Percentiles rank a stretch among this genome's conserved stretches.
These are phyloP conservation scores for Corylus americana DNA, from an alignment of 306 rosid species.

Conservation along the genomic window DNA sequence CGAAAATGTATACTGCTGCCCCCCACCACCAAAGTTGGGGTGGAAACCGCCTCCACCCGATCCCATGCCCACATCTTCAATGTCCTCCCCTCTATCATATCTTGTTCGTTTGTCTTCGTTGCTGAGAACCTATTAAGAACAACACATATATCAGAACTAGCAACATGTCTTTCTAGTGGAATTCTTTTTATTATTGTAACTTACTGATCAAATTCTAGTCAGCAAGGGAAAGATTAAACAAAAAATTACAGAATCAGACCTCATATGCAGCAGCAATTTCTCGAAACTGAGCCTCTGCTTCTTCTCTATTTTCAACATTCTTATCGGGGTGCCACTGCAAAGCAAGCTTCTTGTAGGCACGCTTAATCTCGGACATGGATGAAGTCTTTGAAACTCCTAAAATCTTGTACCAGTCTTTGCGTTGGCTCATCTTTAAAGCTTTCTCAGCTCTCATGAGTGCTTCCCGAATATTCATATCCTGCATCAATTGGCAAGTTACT, in stretches of 20 bases:
- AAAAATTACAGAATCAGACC: conserved; percentile 42
- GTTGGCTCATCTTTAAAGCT: conserved; percentile 96
- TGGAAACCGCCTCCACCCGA: conserved; percentile 66
- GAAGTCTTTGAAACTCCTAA: conserved; percentile 85
- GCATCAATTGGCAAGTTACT: conserved; percentile 31
- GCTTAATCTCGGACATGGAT: conserved; percentile 80
- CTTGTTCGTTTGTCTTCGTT: conserved; percentile 90
- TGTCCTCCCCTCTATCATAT: conserved; percentile 94
- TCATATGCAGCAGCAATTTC: conserved; percentile 98
- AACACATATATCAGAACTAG: conserved; percentile 23
- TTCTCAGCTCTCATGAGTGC: conserved; percentile 82
- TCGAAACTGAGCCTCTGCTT: conserved; percentile 86
- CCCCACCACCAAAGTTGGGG: conserved; percentile 71
- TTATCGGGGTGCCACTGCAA: conserved; percentile 99
- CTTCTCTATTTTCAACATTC: conserved; percentile 89
- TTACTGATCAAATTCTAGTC: neutral
- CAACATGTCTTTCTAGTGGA: neutral
- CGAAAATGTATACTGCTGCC: conserved; percentile 68
- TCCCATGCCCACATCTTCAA: conserved; percentile 69
- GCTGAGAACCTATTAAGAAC: conserved; percentile 65
- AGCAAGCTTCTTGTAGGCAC: conserved; percentile 97
- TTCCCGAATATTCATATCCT: conserved; percentile 96
- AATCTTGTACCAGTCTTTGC: conserved; percentile 95
- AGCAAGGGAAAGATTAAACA: conserved; percentile 1
- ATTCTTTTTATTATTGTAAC: neutral